Evolutionary conservation across 129 eudicot species (phyloP).

Genomic region (Solidago caesia): DNA sequence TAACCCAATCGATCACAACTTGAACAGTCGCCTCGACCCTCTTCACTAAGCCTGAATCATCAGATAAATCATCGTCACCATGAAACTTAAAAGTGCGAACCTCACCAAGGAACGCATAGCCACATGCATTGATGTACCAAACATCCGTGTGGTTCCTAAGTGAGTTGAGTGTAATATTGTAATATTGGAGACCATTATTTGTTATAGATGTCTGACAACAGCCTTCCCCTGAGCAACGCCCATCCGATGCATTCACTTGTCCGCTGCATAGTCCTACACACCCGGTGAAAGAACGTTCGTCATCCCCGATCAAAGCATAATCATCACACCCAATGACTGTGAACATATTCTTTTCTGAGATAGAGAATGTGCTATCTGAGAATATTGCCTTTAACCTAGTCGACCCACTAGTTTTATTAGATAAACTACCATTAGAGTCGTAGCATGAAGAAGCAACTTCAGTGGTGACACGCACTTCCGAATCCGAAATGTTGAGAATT

Average conservation of each 20-base stretch:
- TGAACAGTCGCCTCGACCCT: too few relatives aligned
- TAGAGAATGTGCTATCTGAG: neutral
- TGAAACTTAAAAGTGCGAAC: neutral
- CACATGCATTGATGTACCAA: constrained; percentile 25
- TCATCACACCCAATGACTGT: constrained; percentile 44
- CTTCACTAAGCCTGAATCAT: too few relatives aligned
- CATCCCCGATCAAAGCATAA: constrained; percentile 4
- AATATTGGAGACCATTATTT: constrained; percentile 28
- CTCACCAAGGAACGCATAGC: constrained; percentile 47
- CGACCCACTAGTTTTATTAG: too few relatives aligned
- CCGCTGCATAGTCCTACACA: constrained; percentile 33
- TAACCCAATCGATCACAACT: too few relatives aligned
- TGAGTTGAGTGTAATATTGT: neutral
- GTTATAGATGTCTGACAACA: constrained; percentile 49
- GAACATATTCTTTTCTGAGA: constrained; percentile 32
- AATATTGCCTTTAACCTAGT: too few relatives aligned
- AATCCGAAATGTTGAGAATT: neutral
- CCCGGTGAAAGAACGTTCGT: constrained; percentile 7
- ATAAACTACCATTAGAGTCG: too few relatives aligned
- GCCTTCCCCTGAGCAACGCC: constrained; percentile 39
- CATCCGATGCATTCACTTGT: constrained; percentile 8
- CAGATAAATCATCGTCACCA: too few relatives aligned
- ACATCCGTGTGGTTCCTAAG: neutral
- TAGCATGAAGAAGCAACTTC: too few relatives aligned
- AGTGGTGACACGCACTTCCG: neutral